Conservation (phyloP, 352 stramenopile species). For the Globisporangium paroecandrum region DNA sequence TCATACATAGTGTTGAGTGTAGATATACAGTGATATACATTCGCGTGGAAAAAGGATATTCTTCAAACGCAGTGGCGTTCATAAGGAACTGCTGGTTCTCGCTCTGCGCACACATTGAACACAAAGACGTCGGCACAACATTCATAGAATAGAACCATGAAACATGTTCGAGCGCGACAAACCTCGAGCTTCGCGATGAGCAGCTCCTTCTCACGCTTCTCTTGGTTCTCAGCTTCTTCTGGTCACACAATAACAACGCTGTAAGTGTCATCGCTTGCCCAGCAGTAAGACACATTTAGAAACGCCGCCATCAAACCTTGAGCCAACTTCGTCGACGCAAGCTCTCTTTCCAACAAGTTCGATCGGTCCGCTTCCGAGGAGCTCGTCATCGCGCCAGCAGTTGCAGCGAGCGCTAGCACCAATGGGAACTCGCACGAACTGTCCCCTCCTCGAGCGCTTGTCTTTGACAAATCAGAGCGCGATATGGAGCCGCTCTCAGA, state of each 20-base stretch:
- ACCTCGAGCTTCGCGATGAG: constrained; percentile 73
- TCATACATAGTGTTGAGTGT: not conserved
- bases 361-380: constrained; percentile 63
- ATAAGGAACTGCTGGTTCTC: constrained; percentile 85
- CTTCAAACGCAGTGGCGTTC: constrained; percentile 80
- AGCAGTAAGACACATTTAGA: not conserved
- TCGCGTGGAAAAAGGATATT: constrained; percentile 54
- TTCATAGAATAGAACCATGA: not conserved
- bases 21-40: constrained; percentile 23
- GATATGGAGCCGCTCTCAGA: constrained; percentile 66
- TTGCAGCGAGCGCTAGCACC: constrained; percentile 72
- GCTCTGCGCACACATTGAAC: constrained; percentile 27
- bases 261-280: not conserved
- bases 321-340: constrained; percentile 45
- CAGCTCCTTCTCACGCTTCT: constrained; percentile 39
- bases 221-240: constrained; percentile 18
- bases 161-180: not conserved
- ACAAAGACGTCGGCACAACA: not conserved
- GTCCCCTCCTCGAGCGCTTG: constrained; percentile 55
- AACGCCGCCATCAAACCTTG: constrained; percentile 29
- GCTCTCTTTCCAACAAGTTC: constrained; percentile 56
- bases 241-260: not conserved
- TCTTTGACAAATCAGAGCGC: constrained; percentile 68
- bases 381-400: constrained; percentile 64
- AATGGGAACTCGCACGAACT: constrained; percentile 83